Base-by-base conservation (phyloP, 768 basidiomycete species). In the Roridomyces roridus region DNA sequence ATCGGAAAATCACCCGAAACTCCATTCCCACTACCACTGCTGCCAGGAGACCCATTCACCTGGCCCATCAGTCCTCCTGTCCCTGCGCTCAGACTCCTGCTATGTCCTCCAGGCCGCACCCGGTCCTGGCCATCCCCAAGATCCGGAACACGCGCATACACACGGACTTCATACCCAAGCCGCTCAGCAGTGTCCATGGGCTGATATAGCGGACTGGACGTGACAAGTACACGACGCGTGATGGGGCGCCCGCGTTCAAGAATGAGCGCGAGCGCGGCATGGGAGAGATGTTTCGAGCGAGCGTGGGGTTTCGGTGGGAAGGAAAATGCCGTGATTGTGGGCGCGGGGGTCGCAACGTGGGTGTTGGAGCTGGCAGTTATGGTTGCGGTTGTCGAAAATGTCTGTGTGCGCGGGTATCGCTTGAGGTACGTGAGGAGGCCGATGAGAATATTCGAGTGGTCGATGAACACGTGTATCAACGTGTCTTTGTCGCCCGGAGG, bases 371-470 rank as follows among this genome's bases (percentile, higher is more conserved):
- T 20, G 6, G 42, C 20, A 28, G 45, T 41, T 34, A 14, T 54
- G 21, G 57, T 29, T 3, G 45, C 31, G n/a, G 55, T 49, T 5
- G 65, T 35, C 11, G 55, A 53, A 4, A 61, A 44, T 34, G 49
- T 57, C 28, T 65, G 51, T 7, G 72, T 75, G 34, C 72, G 74
- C n/a, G 77, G 73, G 59, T 83, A 77, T 51, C 80, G 84, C 68
- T 85, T 86, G 47, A 89, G 71, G 70, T 88, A 85, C 25, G 80
- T 83, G n/a, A 94, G 69, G 51, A 94, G 81, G 29, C 92, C 92
- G 57, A 95, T 87, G 42, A 94, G 82, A 59, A 95, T 94, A 68
- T 95, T 95, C 15, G 92, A 94, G 63, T 92, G 94, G 63, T 43
- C 57, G 23, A 77, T 67, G 58, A 79, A 79, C 52, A 76, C 70